phyloP scores from a whole-genome alignment of 176 grass and related monocot genomes.

The Triticum timopheevii region DNA sequence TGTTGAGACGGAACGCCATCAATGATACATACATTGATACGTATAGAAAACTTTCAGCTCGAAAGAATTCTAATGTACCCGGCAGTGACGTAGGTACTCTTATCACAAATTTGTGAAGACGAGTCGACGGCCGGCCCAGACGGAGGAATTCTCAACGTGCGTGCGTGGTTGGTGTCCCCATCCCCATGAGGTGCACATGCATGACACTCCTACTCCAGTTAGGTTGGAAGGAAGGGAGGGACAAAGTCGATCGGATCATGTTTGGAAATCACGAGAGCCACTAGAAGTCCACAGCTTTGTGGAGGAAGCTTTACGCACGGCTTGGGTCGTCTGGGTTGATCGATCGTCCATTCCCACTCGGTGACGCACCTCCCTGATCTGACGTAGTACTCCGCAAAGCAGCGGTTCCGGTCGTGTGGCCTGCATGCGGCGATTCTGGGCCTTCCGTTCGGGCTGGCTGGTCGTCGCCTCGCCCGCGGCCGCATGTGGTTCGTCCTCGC shows the following conservation, averaged over 20 bases:
- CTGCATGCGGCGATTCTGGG: not conserved
- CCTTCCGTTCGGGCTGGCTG: too few relatives aligned
- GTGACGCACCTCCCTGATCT: not conserved
- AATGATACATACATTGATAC: not conserved
- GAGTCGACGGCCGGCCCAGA: too few relatives aligned
- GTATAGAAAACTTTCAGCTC: too few relatives aligned
- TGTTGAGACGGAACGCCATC: not conserved
- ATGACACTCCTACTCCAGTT: not conserved
- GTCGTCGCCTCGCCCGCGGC: too few relatives aligned
- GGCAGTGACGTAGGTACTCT: too few relatives aligned
- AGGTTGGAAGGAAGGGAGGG: too few relatives aligned
- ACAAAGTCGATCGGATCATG: not conserved
- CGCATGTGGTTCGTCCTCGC: too few relatives aligned
- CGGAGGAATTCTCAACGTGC: not conserved
- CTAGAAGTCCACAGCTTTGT: not conserved
- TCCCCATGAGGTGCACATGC: conserved; percentile 19
- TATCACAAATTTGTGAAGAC: too few relatives aligned
- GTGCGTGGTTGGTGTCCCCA: not conserved
- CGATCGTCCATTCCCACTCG: not conserved
- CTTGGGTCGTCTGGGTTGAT: not conserved
- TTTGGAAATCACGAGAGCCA: not conserved
- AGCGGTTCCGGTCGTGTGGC: not conserved
- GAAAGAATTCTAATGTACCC: too few relatives aligned
- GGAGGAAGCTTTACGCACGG: not conserved
- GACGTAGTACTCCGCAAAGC: too few relatives aligned